Evolutionary conservation across 2,329 filamentous ascomycete genomes (phyloP).

Genomic region (Graphilbum ipis-grandicollis): DNA sequence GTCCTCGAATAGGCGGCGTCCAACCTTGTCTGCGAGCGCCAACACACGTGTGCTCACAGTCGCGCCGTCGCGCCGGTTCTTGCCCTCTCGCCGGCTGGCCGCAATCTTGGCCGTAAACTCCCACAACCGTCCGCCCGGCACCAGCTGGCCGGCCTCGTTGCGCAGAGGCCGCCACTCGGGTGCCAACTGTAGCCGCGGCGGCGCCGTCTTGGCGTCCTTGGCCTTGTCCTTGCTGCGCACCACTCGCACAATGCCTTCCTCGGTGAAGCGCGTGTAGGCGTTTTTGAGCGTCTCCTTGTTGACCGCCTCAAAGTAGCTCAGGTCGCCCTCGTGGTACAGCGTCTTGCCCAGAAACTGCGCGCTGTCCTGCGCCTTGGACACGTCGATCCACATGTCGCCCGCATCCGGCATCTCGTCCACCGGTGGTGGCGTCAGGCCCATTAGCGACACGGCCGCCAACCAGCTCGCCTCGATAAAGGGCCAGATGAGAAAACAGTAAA

Average conservation of each 20-base stretch:
- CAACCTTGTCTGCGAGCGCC: conserved; percentile 56
- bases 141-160: conserved; percentile 43
- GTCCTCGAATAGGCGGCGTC: conserved; percentile 48
- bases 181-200: conserved; percentile 48
- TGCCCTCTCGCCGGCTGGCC: conserved; percentile 69
- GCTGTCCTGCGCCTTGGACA: conserved; percentile 60
- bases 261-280: conserved; percentile 70
- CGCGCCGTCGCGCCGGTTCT: conserved; percentile 85
- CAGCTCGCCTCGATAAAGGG: conserved; percentile 91
- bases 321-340: conserved; percentile 89
- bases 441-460: conserved; percentile 75
- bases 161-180: conserved; percentile 59
- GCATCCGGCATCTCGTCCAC: background rate
- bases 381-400: conserved; percentile 55
- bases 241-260: conserved; percentile 74
- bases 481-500: conserved; percentile 98
- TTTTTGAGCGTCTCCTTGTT: conserved; percentile 98
- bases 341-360: conserved; percentile 87
- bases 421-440: conserved; percentile 64
- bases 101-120: conserved; percentile 83
- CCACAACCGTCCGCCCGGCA: conserved; percentile 67
- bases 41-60: conserved; percentile 76
- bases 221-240: conserved; percentile 45
- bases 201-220: conserved; percentile 23
- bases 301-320: conserved; percentile 94